phyloP scores from a whole-genome alignment of 768 basidiomycete genomes.

The Lactarius sp. region DNA sequence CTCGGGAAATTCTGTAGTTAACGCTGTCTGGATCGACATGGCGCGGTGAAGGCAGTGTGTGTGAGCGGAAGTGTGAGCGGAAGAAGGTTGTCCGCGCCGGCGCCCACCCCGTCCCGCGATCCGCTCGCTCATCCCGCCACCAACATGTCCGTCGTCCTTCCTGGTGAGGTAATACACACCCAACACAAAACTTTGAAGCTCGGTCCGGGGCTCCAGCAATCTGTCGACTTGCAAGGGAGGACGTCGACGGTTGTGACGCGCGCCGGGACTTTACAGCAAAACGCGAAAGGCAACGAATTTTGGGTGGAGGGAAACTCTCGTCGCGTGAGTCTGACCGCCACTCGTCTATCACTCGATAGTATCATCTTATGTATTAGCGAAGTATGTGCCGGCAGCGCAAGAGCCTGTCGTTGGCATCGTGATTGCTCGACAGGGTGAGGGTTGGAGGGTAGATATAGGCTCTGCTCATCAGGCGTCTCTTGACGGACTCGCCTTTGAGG shows the following conservation, averaged over 20 bases:
- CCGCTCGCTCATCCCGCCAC: slow-evolving; percentile 18
- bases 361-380: slow-evolving; percentile 12
- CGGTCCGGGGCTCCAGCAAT: slow-evolving; percentile 74
- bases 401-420: slow-evolving; percentile 88
- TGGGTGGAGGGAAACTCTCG: slow-evolving; percentile 87
- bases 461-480: slow-evolving; percentile 79
- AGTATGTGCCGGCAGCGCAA: slow-evolving; percentile 90
- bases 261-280: slow-evolving; percentile 65
- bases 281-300: slow-evolving; percentile 68
- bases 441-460: slow-evolving; percentile 92
- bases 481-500: slow-evolving; percentile 92
- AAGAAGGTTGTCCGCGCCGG: too few relatives aligned
- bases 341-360: not conserved
- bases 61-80: not conserved
- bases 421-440: slow-evolving; percentile 76
- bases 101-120: not conserved
- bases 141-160: slow-evolving; percentile 62
- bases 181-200: slow-evolving; percentile 78
- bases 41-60: not conserved
- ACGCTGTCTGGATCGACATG: slow-evolving; percentile 27
- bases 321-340: slow-evolving; percentile 54
- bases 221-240: slow-evolving; percentile 32
- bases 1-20: slow-evolving; percentile 62
- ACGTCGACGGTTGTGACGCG: slow-evolving; percentile 53
- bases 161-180: slow-evolving; percentile 73